Conservation (phyloP, 2,329 filamentous ascomycete genomes). For the Phialophora tarda region DNA sequence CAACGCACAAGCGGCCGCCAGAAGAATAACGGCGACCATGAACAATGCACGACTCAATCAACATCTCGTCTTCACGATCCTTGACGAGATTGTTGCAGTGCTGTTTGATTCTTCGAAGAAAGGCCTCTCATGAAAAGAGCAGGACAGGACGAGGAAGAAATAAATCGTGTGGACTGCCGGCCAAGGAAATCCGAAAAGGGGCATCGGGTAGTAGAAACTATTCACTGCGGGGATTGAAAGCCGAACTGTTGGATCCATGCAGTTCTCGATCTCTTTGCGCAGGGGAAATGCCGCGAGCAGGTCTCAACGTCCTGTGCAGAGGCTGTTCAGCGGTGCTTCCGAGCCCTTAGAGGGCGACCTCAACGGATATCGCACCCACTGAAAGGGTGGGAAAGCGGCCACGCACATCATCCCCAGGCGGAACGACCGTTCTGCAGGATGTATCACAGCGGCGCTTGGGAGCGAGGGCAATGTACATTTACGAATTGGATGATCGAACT, state of each 20-base stretch:
- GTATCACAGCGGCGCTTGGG: background rate
- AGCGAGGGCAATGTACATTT: background rate
- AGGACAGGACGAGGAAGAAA: background rate
- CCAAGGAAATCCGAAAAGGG: no score
- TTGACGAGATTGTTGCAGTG: conserved; percentile 72
- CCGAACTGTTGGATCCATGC: background rate
- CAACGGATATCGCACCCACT: background rate
- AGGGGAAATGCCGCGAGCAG: no score
- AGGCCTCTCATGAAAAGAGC: conserved; percentile 1
- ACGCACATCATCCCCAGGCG: background rate
- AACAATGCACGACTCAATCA: conserved; percentile 89
- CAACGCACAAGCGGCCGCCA: conserved; percentile 88
- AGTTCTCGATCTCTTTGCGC: background rate
- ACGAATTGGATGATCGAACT: background rate
- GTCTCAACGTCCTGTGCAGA: background rate
- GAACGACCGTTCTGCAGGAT: background rate
- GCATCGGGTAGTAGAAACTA: background rate
- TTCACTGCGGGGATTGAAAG: background rate
- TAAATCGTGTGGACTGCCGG: background rate
- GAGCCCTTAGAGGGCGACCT: background rate
- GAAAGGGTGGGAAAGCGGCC: background rate
- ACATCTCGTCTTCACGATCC: conserved; percentile 71
- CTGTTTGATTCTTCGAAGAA: conserved; percentile 57
- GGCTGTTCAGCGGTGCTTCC: background rate
- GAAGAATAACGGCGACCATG: conserved; percentile 85